Base-by-base conservation (phyloP, 73 alveolate species). In the Paramecium octaurelia region DNA sequence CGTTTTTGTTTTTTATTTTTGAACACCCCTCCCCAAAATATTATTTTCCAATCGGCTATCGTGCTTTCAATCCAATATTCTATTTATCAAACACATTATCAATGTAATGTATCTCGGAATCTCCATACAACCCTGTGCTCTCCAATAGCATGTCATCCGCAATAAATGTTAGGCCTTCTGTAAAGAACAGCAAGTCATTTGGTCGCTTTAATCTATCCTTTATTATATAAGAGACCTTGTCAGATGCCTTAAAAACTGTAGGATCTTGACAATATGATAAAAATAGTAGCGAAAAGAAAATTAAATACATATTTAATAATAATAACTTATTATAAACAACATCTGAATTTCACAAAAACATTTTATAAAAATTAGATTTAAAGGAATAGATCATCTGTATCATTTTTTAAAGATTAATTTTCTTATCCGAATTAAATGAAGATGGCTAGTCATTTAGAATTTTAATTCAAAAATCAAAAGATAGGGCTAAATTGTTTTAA, bases 1-100 rank as follows among this genome's bases (percentile, higher is more conserved):
- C 87, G 87, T 42, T 75, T 75, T 75, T 75, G 40, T 75, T 35
- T 75, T 75, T 16, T 75, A 75, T 38, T 75, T 29, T 35, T 75
- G 88, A 38, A 75, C 68, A 75, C 38, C 88, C 88, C 20, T 75
- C 88, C 2, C 88, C 88, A 75, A 75, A 75, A 75, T 75, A 75
- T 11, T 75, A 24, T 42, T 42, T 75, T n/a, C 88, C 88, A 4
- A 75, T 38, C 1, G 58, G 38, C 84, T 64, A 38, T 42, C 60
- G 23, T 14, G 6, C 16, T 46, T 42, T 29, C 38, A 42, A 14
- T 75, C 16, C 59, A 23, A 75, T 35, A 8, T 75, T 38, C 23
- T 35, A 21, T 75, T 11, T 34, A 38, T 75, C 88, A 35, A 35
- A 75, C 1, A 75, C 20, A 34, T 75, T 75, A 11, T 35, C 38